These are phyloP conservation scores for Kwoniella bestiolae DNA, from an alignment of 768 basidiomycete genomes.

Conservation along the genomic window DNA sequence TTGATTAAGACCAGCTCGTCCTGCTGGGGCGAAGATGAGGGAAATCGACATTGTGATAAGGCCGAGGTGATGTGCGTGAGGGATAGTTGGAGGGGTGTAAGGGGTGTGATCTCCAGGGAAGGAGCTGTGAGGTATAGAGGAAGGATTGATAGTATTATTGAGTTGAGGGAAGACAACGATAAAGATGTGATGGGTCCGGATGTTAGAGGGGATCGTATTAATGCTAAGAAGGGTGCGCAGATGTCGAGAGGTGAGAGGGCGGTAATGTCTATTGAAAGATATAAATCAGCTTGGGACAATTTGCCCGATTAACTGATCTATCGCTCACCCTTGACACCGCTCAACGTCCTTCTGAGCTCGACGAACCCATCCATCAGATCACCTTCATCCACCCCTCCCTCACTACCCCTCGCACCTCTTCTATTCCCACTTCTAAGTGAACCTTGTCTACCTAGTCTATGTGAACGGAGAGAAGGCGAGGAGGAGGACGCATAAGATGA, in stretches of 20 bases:
- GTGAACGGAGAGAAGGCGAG: slow-evolving; percentile 35
- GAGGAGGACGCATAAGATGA: slow-evolving; percentile 38
- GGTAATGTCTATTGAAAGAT: slow-evolving; percentile 34
- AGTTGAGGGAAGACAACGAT: slow-evolving; percentile 83
- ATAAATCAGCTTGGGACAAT: slow-evolving; percentile 4
- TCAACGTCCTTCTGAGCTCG: slow-evolving; percentile 74
- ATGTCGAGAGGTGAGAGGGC: slow-evolving; percentile 59
- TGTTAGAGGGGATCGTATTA: slow-evolving; percentile 90
- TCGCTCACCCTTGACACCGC: slow-evolving; percentile 67
- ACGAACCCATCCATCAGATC: slow-evolving; percentile 90
- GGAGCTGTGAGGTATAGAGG: slow-evolving; percentile 45
- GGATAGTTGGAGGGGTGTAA: slow-evolving; percentile 65
- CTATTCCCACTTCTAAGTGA: slow-evolving; percentile 12
- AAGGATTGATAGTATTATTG: slow-evolving; percentile 66
- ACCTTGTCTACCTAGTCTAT: slow-evolving; percentile 9
- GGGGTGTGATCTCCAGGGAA: slow-evolving; percentile 57
- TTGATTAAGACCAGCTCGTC: slow-evolving; percentile 94
- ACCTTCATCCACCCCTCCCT: slow-evolving; percentile 69
- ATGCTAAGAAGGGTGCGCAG: slow-evolving; percentile 85
- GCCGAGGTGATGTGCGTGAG: slow-evolving; percentile 84
- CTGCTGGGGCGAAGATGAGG: slow-evolving; percentile 94
- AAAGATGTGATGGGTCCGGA: slow-evolving; percentile 98
- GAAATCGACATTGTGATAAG: slow-evolving; percentile 95
- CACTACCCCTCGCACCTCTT: slow-evolving; percentile 56
- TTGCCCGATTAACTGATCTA: not conserved